These are phyloP conservation scores for Pyricularia pennisetigena DNA, from an alignment of 2,329 filamentous ascomycete species.

Conservation along the genomic window DNA sequence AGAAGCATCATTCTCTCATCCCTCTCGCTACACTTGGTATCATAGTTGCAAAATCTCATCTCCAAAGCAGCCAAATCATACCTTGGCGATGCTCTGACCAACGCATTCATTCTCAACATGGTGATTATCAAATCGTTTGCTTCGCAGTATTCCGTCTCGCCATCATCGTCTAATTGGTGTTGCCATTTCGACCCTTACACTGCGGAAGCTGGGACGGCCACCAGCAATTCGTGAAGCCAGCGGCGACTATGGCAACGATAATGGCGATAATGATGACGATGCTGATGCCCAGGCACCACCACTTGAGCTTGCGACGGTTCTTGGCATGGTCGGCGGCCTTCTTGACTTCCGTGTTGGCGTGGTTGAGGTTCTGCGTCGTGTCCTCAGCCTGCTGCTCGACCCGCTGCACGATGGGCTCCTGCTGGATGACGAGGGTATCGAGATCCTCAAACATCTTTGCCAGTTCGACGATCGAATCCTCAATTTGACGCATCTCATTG, in stretches of 20 bases:
- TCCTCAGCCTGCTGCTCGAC: conserved; percentile 57
- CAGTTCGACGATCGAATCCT: conserved; percentile 63
- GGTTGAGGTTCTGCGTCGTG: conserved; percentile 56
- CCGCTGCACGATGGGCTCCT: conserved; percentile 53
- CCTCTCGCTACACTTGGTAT: background rate
- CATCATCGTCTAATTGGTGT: background rate
- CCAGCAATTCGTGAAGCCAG: conserved; percentile 23
- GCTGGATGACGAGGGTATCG: conserved; percentile 62
- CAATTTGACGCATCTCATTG: conserved; percentile 74
- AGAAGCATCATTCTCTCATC: background rate
- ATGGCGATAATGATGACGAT: conserved; percentile 48
- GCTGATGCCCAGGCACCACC: conserved; percentile 62
- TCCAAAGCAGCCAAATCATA: background rate
- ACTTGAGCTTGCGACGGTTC: conserved; percentile 66
- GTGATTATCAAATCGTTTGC: background rate
- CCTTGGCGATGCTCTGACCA: background rate
- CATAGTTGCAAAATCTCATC: background rate
- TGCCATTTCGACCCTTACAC: background rate
- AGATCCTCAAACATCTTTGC: conserved; percentile 64
- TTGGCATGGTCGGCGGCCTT: conserved; percentile 58
- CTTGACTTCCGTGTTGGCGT: conserved; percentile 60
- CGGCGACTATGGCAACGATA: conserved; percentile 42
- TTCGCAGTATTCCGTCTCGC: background rate
- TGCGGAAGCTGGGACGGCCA: background rate
- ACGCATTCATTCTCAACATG: background rate